Evolutionary conservation across 192 early-diverging fungal species (phyloP), one percentile per base, ranked within the genome.

Genomic region (Paraglomus occultum): DNA sequence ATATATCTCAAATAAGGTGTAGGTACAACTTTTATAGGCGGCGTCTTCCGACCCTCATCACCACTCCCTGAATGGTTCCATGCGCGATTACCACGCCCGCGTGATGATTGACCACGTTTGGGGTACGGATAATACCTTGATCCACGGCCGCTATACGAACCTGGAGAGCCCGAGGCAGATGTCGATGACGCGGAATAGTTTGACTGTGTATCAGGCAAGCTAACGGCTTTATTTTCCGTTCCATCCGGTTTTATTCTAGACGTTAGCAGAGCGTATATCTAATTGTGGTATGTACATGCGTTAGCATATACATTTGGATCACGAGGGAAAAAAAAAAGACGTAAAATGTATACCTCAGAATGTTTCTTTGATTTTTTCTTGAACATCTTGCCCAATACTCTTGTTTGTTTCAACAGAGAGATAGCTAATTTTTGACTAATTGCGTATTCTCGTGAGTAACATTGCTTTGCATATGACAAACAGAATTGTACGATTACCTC

Each of bases 361-460:
- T 70, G 67, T 39, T 49, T 50, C 11, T 22, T 39, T 23, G 67
- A 70, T 8, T 14, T 45, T 14, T 53, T 59, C 50, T 59, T 60
- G 6, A 70, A 70, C 12, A 18, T n/a, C 40, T 70, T 23, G 20
- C 48, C 54, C 38, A 70, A 59, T 40, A n/a, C 10, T 10, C 31
- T 20, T 7, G 59, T 59, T 39, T 59, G 44, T 48, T 49, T 70
- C 11, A 70, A 60, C 12, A 70, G 6, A 2, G 23, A 8, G n/a
- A 23, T 20, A 6, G 67, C 53, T n/a, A 40, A 40, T 48, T 59
- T 70, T 70, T 70, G 67, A 42, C 67, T 70, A 20, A 31, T 31
- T 31, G 3, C 31, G 31, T 31, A 31, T 31, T 31, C 31, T 3
- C 3, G 31, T 31, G 31, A 31, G 31, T 31, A 31, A 31, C 3